phyloP scores from a whole-genome alignment of 2,329 filamentous ascomycete species.

The Drechslera avenae region DNA sequence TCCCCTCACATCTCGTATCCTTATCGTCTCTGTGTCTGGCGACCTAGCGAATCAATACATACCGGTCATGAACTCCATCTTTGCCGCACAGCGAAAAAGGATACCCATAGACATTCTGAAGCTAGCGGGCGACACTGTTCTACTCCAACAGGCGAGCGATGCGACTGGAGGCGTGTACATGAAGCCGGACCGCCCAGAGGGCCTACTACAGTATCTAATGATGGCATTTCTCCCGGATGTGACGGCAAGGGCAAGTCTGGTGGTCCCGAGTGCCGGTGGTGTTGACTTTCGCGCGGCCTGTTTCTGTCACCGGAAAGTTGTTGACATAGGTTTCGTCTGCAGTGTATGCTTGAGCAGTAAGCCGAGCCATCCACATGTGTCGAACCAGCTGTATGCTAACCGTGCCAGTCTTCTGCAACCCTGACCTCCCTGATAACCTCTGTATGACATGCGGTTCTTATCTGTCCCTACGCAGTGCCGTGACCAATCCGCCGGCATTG shows the following conservation, averaged over 20 bases:
- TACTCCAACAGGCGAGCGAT: slow-evolving; percentile 88
- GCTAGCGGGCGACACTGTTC: slow-evolving; percentile 82
- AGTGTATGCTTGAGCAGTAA: slow-evolving; percentile 88
- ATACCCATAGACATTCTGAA: slow-evolving; percentile 94
- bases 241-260: slow-evolving; percentile 66
- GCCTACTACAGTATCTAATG: slow-evolving; percentile 91
- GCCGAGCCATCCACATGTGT: slow-evolving; percentile 25
- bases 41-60: slow-evolving; percentile 91
- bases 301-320: slow-evolving; percentile 90
- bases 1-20: slow-evolving; percentile 77
- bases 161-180: slow-evolving; percentile 74
- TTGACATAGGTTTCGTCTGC: slow-evolving; percentile 93
- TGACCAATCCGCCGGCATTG: slow-evolving; percentile 42
- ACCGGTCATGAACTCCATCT: slow-evolving; percentile 97
- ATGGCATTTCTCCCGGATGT: slow-evolving; percentile 85
- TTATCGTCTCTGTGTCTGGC: slow-evolving; percentile 88
- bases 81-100: slow-evolving; percentile 84
- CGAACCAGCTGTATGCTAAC: slow-evolving; percentile 8
- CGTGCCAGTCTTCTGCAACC: slow-evolving; percentile 44
- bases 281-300: slow-evolving; percentile 98
- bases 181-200: slow-evolving; percentile 58
- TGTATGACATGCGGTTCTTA: slow-evolving; percentile 49
- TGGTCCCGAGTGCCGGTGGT: slow-evolving; percentile 79
- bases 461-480: slow-evolving; percentile 43
- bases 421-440: slow-evolving; percentile 40